These are phyloP conservation scores for Vitis hybrid DNA, from an alignment of 177 flowering plant genomes.

Conservation along the genomic window DNA sequence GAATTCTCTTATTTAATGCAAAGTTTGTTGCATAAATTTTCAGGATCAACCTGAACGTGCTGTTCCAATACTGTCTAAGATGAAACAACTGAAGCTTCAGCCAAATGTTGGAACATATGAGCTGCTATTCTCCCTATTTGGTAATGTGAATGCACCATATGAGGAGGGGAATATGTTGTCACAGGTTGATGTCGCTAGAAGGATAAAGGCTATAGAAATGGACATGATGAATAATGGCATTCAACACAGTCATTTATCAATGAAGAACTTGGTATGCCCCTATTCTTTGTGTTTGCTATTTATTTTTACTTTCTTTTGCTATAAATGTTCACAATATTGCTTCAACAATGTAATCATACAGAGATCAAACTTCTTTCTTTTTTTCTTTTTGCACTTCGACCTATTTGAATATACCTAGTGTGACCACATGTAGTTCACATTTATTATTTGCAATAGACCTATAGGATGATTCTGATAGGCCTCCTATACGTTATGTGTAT, in stretches of 20 bases:
- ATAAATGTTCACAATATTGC: neutral
- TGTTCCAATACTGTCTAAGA: conserved; percentile 56
- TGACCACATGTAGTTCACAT: neutral
- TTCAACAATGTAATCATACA: neutral
- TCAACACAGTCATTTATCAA: conserved; percentile 61
- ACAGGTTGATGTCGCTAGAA: conserved; percentile 46
- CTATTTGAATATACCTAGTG: neutral
- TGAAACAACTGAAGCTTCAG: conserved; percentile 49
- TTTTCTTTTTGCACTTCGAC: neutral
- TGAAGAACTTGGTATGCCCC: conserved; percentile 62
- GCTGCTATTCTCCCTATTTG: conserved; percentile 78
- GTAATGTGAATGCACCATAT: conserved; percentile 79
- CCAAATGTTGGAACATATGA: conserved; percentile 77
- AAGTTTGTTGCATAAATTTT: conserved; percentile 11
- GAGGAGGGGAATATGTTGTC: conserved; percentile 66
- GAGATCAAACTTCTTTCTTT: neutral
- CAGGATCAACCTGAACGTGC: conserved; percentile 91
- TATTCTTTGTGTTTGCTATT: neutral
- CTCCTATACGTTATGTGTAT: too few relatives aligned
- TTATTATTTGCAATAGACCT: neutral
- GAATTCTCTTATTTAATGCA: neutral
- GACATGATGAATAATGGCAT: conserved; percentile 71
- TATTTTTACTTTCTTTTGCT: neutral
- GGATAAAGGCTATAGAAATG: conserved; percentile 69
- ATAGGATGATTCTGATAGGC: neutral